Percentiles rank a stretch among this genome's conserved stretches.
Conservation (phyloP, 306 rosid species). For the Vigna radiata region DNA sequence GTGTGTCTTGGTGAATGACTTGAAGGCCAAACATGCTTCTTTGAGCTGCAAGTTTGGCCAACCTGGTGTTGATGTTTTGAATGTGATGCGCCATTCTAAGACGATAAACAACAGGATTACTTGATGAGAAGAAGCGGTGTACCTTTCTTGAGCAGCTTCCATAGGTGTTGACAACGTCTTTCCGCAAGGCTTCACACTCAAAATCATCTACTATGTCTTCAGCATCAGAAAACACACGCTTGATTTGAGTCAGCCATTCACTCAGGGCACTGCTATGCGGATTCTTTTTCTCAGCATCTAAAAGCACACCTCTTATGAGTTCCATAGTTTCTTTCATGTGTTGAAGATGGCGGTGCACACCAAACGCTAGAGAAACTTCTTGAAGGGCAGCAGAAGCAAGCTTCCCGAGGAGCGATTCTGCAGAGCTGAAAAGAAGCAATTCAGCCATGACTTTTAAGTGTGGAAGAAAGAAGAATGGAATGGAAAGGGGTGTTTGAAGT, state of each 20-base stretch:
- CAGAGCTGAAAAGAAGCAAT: neutral
- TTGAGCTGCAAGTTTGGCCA: neutral
- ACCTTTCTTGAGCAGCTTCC: neutral
- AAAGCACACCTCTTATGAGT: neutral
- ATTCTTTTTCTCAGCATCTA: neutral
- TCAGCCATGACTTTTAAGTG: neutral
- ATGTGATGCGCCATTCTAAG: neutral
- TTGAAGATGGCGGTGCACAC: neutral
- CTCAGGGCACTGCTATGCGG: neutral
- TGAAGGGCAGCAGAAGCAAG: neutral
- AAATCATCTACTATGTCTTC: neutral
- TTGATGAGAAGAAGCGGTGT: neutral
- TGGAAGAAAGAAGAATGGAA: neutral
- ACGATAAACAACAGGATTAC: neutral
- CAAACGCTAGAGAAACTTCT: neutral
- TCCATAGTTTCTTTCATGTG: neutral
- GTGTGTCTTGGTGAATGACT: neutral
- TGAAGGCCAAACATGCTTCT: neutral
- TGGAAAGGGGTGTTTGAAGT: too few relatives aligned
- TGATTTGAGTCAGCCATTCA: neutral
- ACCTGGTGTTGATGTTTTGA: neutral
- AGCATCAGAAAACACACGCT: neutral
- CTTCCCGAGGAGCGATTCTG: neutral
- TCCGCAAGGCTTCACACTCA: neutral
- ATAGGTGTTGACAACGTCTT: neutral